These are phyloP conservation scores for Candida sojae DNA, from an alignment of 1,139 yeast species.

Conservation along the genomic window DNA sequence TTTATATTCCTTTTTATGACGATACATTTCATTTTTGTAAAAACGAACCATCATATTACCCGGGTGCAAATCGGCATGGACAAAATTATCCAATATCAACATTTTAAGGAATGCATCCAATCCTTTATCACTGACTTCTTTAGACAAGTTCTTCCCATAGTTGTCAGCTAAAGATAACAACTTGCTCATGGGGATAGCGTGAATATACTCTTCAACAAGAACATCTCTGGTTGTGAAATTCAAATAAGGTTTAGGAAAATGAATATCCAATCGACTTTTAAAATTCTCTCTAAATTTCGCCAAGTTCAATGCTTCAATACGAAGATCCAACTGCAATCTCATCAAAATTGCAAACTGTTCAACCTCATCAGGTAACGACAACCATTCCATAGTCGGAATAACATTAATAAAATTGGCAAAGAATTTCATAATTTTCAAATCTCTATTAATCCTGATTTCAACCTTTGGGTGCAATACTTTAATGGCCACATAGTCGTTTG, in stretches of 20 bases:
- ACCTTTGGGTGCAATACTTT: slow-evolving; percentile 92
- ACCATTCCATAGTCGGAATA: slow-evolving; percentile 97
- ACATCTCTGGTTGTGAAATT: slow-evolving; percentile 70
- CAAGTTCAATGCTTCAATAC: slow-evolving; percentile 86
- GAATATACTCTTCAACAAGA: slow-evolving; percentile 81
- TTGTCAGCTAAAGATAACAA: slow-evolving; percentile 50
- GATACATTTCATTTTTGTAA: slow-evolving; percentile 51
- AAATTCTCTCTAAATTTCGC: slow-evolving; percentile 68
- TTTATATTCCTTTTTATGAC: slow-evolving; percentile 48
- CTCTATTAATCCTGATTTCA: slow-evolving; percentile 70
- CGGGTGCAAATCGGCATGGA: slow-evolving; percentile 95
- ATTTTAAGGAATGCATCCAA: slow-evolving; percentile 89
- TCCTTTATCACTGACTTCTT: slow-evolving; percentile 82
- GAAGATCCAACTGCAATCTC: slow-evolving; percentile 83
- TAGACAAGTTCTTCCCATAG: slow-evolving; percentile 58
- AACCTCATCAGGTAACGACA: slow-evolving; percentile 92
- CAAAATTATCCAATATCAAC: slow-evolving; percentile 89
- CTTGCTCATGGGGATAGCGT: slow-evolving; percentile 79
- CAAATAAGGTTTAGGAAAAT: slow-evolving; percentile 79
- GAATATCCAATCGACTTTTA: slow-evolving; percentile 58
- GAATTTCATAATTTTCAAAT: slow-evolving; percentile 76
- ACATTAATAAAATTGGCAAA: slow-evolving; percentile 70
- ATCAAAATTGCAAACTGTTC: slow-evolving; percentile 82
- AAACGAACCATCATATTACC: slow-evolving; percentile 90
- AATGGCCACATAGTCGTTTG: slow-evolving; percentile 73